A percentile compares a stretch with the other conserved stretches of the same genome.
Conservation (phyloP, 768 basidiomycete genomes). For the Dictyophora rubrovolvata region DNA sequence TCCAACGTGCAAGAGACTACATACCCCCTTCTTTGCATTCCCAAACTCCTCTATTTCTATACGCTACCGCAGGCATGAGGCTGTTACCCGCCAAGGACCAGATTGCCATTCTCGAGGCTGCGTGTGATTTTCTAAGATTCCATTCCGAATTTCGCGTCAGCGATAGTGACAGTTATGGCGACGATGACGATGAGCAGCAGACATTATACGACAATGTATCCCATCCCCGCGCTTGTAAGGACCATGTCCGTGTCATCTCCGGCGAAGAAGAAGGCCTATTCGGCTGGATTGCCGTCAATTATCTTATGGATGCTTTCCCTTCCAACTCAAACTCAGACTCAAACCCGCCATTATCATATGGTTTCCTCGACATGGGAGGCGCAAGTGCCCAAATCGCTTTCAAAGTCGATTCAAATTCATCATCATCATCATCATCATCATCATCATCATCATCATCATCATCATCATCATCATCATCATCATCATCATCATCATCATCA, state of each 20-base stretch:
- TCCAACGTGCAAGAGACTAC: conserved; percentile 69
- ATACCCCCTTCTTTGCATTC: conserved; percentile 80
- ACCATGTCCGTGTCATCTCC: conserved; percentile 73
- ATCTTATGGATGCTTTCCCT: conserved; percentile 92
- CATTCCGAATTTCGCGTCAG: conserved; percentile 55
- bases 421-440: too few relatives aligned
- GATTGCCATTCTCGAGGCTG: conserved; percentile 56
- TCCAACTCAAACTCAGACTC: conserved; percentile 29
- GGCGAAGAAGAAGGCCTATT: conserved; percentile 98
- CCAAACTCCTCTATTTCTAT: conserved; percentile 83
- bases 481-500: too few relatives aligned
- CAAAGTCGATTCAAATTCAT: conserved; percentile 28
- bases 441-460: too few relatives aligned
- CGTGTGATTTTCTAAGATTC: conserved; percentile 65
- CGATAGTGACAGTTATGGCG: not conserved
- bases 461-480: too few relatives aligned
- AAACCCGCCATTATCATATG: conserved; percentile 70
- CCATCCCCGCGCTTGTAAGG: not conserved
- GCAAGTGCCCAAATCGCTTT: conserved; percentile 99
- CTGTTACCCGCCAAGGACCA: conserved; percentile 63
- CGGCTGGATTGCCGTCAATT: conserved; percentile 99
- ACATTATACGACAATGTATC: not conserved
- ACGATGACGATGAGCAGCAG: not conserved
- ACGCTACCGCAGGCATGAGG: conserved; percentile 98
- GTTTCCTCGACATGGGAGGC: conserved; percentile 98